Evolutionary conservation across 2,329 filamentous ascomycete species (phyloP).

Genomic region (Coniella vitis): DNA sequence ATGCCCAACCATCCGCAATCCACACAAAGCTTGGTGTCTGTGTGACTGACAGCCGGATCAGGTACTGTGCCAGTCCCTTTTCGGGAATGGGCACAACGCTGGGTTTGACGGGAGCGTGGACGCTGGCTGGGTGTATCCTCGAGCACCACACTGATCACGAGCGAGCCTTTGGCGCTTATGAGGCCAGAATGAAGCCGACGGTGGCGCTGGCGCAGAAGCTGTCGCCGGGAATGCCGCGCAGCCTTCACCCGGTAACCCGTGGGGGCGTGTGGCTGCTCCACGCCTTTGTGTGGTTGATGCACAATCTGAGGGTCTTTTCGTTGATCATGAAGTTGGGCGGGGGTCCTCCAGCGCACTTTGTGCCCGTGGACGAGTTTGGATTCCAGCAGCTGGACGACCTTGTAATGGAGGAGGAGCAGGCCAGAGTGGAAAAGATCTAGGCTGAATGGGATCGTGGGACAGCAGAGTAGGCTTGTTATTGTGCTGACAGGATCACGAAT

Average conservation of each 20-base stretch:
- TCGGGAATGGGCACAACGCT: constrained; percentile 43
- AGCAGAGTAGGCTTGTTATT: too few species aligned
- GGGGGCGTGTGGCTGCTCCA: constrained; percentile 23
- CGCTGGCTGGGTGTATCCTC: constrained; percentile 41
- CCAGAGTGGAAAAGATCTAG: neutral
- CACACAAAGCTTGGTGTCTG: too few species aligned
- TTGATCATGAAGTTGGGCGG: neutral
- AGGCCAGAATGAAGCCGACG: constrained; percentile 30
- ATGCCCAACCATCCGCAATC: too few species aligned
- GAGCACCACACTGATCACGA: constrained; percentile 19
- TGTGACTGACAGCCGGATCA: neutral
- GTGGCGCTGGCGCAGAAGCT: constrained; percentile 33
- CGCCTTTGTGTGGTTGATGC: constrained; percentile 1
- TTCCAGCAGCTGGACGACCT: neutral
- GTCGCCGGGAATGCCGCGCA: constrained; percentile 21
- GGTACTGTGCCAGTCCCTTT: constrained; percentile 36
- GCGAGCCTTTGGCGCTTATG: constrained; percentile 32
- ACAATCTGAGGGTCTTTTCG: neutral
- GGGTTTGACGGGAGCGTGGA: constrained; percentile 40
- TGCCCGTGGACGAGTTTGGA: constrained; percentile 4
- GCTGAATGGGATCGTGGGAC: too few species aligned
- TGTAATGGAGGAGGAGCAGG: neutral
- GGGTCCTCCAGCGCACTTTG: constrained; percentile 7
- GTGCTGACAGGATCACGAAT: too few species aligned
- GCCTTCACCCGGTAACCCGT: constrained; percentile 22